Percentiles rank a stretch among this genome's conserved stretches.
These are phyloP conservation scores for Penicillium goetzii DNA, from an alignment of 495 filamentous ascomycete species.

Conservation along the genomic window DNA sequence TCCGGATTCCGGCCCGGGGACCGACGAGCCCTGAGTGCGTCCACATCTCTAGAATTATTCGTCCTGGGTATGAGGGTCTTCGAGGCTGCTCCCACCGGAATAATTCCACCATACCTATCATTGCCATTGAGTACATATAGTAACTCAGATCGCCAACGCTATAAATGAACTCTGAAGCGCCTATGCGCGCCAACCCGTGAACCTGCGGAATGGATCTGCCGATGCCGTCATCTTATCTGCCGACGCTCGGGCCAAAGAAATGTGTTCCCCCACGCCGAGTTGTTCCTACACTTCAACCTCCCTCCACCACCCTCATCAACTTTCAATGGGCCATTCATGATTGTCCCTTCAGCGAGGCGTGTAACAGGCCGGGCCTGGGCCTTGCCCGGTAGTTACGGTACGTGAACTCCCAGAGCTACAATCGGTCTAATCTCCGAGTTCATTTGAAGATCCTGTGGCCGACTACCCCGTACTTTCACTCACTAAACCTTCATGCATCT, in stretches of 20 bases:
- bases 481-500: conserved; percentile 19
- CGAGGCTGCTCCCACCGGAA: neutral
- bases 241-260: conserved; percentile 33
- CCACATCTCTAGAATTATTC: neutral
- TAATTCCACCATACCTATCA: neutral
- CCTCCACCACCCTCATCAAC: conserved; percentile 12
- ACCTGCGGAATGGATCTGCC: conserved; percentile 27
- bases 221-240: conserved; percentile 32
- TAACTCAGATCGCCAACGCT: neutral
- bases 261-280: conserved; percentile 23
- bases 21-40: neutral
- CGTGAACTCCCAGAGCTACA: conserved; percentile 17
- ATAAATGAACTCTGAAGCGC: neutral
- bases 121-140: neutral
- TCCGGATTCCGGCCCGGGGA: neutral
- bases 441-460: conserved; percentile 11
- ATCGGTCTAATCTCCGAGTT: conserved; percentile 29
- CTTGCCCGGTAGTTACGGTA: conserved; percentile 44
- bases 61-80: neutral
- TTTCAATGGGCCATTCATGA: conserved; percentile 51
- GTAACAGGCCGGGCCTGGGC: conserved; percentile 49
- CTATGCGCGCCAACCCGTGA: neutral
- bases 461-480: conserved; percentile 9
- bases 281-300: conserved; percentile 13
- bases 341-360: conserved; percentile 45